These are phyloP conservation scores for Alternaria sp. DNA, from an alignment of 2,329 filamentous ascomycete genomes.

Conservation along the genomic window DNA sequence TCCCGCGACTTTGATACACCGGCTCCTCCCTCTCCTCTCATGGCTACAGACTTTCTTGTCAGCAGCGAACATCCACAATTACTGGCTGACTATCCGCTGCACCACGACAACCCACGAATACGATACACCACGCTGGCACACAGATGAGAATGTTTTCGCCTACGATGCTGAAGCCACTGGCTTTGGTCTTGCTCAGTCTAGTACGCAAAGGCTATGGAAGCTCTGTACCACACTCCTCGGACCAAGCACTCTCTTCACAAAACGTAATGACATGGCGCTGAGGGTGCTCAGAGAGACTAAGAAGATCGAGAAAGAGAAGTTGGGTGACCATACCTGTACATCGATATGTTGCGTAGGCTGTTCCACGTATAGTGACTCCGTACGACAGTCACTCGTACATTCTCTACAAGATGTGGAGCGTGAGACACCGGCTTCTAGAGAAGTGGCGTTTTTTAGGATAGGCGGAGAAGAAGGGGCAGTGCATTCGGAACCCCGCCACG, in stretches of 20 bases:
- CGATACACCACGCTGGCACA: conserved; percentile 57
- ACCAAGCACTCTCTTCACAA: background rate
- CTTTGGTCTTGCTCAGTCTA: background rate
- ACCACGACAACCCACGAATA: conserved; percentile 53
- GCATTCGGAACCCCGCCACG: conserved; percentile 47
- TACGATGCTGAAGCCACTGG: background rate
- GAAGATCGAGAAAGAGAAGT: background rate
- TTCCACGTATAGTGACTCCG: conserved; percentile 50
- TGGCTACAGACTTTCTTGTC: background rate
- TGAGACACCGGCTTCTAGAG: conserved; percentile 23
- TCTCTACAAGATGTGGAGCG: conserved; percentile 23
- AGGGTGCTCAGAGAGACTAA: background rate
- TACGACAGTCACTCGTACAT: conserved; percentile 45
- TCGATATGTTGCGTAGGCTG: conserved; percentile 42
- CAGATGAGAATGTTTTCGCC: conserved; percentile 57
- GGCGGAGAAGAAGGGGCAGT: conserved; percentile 52
- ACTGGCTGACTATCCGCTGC: conserved; percentile 58
- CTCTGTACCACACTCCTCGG: conserved; percentile 49
- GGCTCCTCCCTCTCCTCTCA: background rate
- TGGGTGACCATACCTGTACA: background rate
- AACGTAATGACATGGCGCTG: background rate
- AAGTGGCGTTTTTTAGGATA: conserved; percentile 53
- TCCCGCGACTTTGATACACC: background rate
- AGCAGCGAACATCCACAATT: conserved; percentile 42
- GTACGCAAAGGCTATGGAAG: conserved; percentile 51